A percentile compares a stretch with the other conserved stretches of the same genome.
These are phyloP conservation scores for Aspergillus cavernicola DNA, from an alignment of 495 filamentous ascomycete species.

Conservation along the genomic window DNA sequence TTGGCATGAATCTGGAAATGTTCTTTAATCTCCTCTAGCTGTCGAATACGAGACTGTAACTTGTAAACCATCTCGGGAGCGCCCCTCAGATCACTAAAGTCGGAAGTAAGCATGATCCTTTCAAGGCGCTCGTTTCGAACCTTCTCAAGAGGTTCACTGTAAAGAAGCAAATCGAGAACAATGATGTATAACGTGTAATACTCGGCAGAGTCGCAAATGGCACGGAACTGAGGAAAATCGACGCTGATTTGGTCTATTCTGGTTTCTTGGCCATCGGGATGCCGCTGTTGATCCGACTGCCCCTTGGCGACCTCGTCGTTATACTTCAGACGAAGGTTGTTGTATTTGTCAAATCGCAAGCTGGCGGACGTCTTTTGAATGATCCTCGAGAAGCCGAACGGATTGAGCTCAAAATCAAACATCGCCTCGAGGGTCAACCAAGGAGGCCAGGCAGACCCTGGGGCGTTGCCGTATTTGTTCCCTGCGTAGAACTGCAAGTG, in stretches of 20 bases:
- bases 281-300: constrained; percentile 32
- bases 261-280: constrained; percentile 54
- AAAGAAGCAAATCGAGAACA: constrained; percentile 88
- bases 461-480: constrained; percentile 82
- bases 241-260: constrained; percentile 95
- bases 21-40: constrained; percentile 94
- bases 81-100: constrained; percentile 95
- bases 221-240: constrained; percentile 87
- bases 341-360: constrained; percentile 95
- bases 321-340: constrained; percentile 93
- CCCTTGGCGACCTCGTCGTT: constrained; percentile 84
- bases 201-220: constrained; percentile 90
- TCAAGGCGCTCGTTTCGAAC: constrained; percentile 88
- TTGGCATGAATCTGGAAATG: constrained; percentile 91
- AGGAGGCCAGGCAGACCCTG: constrained; percentile 86
- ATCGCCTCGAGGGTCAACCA: constrained; percentile 98
- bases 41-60: constrained; percentile 86
- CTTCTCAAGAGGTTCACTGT: constrained; percentile 94
- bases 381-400: constrained; percentile 92
- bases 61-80: constrained; percentile 90
- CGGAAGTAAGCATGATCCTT: constrained; percentile 98
- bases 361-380: constrained; percentile 92
- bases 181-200: constrained; percentile 98
- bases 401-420: constrained; percentile 89
- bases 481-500: constrained; percentile 90